These are phyloP conservation scores for Aureobasidium sp. DNA, from an alignment of 2,329 filamentous ascomycete species.

Conservation along the genomic window DNA sequence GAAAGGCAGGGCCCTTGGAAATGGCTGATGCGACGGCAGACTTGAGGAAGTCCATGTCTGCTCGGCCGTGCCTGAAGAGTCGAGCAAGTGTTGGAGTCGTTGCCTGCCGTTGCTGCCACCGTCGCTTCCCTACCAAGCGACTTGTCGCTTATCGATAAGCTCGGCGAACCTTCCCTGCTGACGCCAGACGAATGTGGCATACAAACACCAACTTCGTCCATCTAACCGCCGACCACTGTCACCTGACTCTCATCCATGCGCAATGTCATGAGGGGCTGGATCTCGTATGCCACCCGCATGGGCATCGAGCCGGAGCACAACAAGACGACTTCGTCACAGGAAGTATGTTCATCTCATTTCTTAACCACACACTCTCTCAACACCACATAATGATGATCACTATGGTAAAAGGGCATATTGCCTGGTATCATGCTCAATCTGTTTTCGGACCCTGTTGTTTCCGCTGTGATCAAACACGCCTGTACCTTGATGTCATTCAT, in stretches of 20 bases:
- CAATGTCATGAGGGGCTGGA: neutral
- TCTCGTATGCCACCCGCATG: neutral
- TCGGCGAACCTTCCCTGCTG: neutral
- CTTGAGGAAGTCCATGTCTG: constrained; percentile 88
- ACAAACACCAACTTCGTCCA: neutral
- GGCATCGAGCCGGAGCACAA: neutral
- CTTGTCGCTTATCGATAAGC: constrained; percentile 2
- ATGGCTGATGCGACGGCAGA: constrained; percentile 96
- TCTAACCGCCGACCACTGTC: neutral
- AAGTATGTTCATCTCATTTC: neutral
- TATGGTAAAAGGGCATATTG: constrained; percentile 59
- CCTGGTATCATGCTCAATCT: constrained; percentile 12
- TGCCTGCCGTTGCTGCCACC: neutral
- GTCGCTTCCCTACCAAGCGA: neutral
- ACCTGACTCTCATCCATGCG: neutral
- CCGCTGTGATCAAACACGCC: constrained; percentile 1
- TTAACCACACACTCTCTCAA: neutral
- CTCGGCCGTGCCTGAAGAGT: neutral
- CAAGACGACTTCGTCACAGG: neutral
- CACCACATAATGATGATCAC: constrained; percentile 40
- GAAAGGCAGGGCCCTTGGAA: constrained; percentile 86
- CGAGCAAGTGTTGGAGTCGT: neutral
- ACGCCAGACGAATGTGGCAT: too few species aligned
- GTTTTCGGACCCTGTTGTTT: neutral
- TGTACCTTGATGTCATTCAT: neutral